Percentiles rank a stretch among this genome's conserved stretches.
These are phyloP conservation scores for Yamadazyma atlantica DNA, from an alignment of 1,139 yeast genomes.

Conservation along the genomic window DNA sequence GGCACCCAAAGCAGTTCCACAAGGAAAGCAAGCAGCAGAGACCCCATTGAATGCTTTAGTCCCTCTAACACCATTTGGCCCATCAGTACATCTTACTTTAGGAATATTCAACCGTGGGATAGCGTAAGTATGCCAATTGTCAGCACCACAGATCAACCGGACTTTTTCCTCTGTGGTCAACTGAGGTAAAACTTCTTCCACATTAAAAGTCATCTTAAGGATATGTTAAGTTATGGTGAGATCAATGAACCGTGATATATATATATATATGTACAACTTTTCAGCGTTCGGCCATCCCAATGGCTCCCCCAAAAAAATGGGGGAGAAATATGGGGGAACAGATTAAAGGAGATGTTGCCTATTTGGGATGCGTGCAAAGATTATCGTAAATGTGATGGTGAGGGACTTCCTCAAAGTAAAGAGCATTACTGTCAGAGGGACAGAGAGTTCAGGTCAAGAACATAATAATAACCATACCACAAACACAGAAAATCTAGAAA, in stretches of 20 bases:
- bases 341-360: slow-evolving; percentile 3
- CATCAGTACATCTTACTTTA: slow-evolving; percentile 29
- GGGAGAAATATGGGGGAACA: slow-evolving; percentile 6
- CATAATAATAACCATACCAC: too few relatives aligned
- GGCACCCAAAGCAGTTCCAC: slow-evolving; percentile 46
- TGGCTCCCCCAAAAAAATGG: neutral
- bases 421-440: too few relatives aligned
- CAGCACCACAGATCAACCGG: slow-evolving; percentile 46
- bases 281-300: neutral
- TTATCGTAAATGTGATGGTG: slow-evolving; percentile 4
- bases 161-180: slow-evolving; percentile 50
- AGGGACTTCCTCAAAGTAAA: neutral
- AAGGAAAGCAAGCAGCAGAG: slow-evolving; percentile 36
- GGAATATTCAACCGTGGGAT: slow-evolving; percentile 44
- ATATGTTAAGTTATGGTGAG: neutral
- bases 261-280: neutral
- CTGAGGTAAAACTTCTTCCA: slow-evolving; percentile 41
- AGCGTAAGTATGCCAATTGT: slow-evolving; percentile 56
- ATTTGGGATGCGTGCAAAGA: slow-evolving; percentile 4
- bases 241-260: neutral
- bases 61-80: slow-evolving; percentile 38
- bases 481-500: too few relatives aligned
- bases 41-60: slow-evolving; percentile 29
- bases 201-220: slow-evolving; percentile 21
- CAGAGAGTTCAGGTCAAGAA: too few relatives aligned